Evolutionary conservation across 108 stramenopile genomes (phyloP).

Genomic region (Pseudonitzschia multiseries): DNA sequence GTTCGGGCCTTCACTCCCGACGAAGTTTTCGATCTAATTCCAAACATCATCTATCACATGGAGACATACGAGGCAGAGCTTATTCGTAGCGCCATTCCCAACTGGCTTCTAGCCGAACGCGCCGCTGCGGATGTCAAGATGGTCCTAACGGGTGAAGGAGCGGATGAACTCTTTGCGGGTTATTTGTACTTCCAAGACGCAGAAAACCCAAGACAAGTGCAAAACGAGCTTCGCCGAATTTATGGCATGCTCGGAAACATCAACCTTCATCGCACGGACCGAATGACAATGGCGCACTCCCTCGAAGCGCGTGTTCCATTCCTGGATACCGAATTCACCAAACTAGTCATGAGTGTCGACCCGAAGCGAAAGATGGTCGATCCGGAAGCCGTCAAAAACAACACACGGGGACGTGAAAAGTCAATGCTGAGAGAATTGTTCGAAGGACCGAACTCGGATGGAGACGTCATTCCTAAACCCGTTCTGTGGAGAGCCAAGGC

Average conservation of each 20-base stretch:
- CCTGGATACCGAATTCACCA: constrained; percentile 69
- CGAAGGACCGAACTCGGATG: constrained; percentile 63
- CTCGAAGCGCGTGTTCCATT: constrained; percentile 84
- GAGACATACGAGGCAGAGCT: constrained; percentile 82
- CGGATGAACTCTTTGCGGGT: constrained; percentile 76
- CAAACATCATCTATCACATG: constrained; percentile 80
- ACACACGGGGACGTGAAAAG: constrained; percentile 67
- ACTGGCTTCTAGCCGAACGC: constrained; percentile 74
- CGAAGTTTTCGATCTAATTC: constrained; percentile 76
- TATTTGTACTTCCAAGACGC: constrained; percentile 78
- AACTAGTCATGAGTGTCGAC: constrained; percentile 67
- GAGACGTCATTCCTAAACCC: constrained; percentile 58
- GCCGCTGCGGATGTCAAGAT: constrained; percentile 76
- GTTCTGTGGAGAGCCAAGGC: constrained; percentile 82
- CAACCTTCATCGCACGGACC: constrained; percentile 73
- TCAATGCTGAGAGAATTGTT: constrained; percentile 66
- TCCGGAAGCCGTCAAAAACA: constrained; percentile 54
- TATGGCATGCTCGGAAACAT: constrained; percentile 67
- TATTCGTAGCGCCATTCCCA: constrained; percentile 75
- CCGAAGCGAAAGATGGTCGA: constrained; percentile 67
- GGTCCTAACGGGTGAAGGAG: constrained; percentile 77
- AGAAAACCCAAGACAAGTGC: constrained; percentile 51
- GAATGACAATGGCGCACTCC: constrained; percentile 83
- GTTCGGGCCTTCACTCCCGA: constrained; percentile 59
- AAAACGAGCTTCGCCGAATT: constrained; percentile 67